Evolutionary conservation across 2,329 filamentous ascomycete genomes (phyloP), one percentile per base, ranked within the genome.

Genomic region (Graphilbum fragrans): DNA sequence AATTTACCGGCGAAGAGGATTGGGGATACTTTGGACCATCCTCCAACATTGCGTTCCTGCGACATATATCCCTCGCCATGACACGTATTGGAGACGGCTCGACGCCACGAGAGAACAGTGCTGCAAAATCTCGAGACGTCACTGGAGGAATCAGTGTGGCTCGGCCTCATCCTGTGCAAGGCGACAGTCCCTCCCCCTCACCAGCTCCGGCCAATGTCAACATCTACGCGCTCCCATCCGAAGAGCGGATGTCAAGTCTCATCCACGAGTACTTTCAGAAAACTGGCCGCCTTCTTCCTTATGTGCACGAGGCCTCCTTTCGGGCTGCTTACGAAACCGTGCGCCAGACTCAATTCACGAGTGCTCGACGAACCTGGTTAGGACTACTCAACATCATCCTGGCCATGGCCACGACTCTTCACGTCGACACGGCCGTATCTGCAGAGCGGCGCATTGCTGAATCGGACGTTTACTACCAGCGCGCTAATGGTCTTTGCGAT

Each of bases 341-440:
- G 25, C 45, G 40, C 63, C 32, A 56, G 50, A 0, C 57, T 53
- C 18, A 31, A 14, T 41, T 41, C 18, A 23, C 29, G 29, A 31
- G 32, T 9, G 34, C 34, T 3, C 56, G 66, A 1, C 59, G 62
- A n/a, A 64, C 67, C 0, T 73, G 69, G 69, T 57, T 72, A 0
- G 66, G 65, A 0, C 47, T 71, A 3, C 49, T 73, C 0, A 72
- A 72, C 38, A 65, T 70, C 42, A 59, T 72, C 0, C 53, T 73
- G 2, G 66, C 69, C 2, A 64, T 72, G 55, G 62, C 66, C 19
- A n/a, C 36, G 11, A 37, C 36, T 2, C 33, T 35, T 5, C 32
- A 38, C 12, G 16, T 41, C 17, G 39, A 39, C 25, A 20, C 35
- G 6, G 14, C 18, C 3, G 19, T 44, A 14, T 35, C 31, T 2